phyloP scores from a whole-genome alignment of 106 monocot genomes.

The Dendrobium catenatum region DNA sequence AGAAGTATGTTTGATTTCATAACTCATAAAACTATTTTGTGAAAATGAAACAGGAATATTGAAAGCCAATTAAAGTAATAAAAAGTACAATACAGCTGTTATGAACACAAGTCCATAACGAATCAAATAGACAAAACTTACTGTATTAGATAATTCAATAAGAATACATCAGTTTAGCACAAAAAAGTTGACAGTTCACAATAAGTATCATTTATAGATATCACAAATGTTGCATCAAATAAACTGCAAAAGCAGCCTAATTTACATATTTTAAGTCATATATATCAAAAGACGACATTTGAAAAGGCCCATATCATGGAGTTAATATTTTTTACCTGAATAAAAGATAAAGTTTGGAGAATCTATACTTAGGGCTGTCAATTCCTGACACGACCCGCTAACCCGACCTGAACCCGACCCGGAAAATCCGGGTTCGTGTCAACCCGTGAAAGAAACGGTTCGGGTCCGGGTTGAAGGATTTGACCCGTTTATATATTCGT shows the following conservation, averaged over 20 bases:
- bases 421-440: too few species aligned
- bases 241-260: neutral
- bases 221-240: neutral
- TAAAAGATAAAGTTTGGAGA: too few species aligned
- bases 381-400: too few species aligned
- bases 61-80: neutral
- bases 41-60: neutral
- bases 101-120: neutral
- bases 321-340: neutral
- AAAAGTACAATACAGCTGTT: neutral
- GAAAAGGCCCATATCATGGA: neutral
- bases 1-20: neutral
- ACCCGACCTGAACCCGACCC: too few species aligned
- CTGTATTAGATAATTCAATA: neutral
- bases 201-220: neutral
- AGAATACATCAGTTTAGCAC: neutral
- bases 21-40: slow-evolving; percentile 1
- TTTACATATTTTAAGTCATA: neutral
- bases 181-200: neutral
- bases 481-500: too few species aligned
- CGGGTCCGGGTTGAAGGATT: too few species aligned
- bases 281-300: neutral
- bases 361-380: too few species aligned
- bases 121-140: neutral
- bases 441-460: too few species aligned